These are phyloP conservation scores for Staphylotrichum longicolle DNA, from an alignment of 495 filamentous ascomycete species.

Conservation along the genomic window DNA sequence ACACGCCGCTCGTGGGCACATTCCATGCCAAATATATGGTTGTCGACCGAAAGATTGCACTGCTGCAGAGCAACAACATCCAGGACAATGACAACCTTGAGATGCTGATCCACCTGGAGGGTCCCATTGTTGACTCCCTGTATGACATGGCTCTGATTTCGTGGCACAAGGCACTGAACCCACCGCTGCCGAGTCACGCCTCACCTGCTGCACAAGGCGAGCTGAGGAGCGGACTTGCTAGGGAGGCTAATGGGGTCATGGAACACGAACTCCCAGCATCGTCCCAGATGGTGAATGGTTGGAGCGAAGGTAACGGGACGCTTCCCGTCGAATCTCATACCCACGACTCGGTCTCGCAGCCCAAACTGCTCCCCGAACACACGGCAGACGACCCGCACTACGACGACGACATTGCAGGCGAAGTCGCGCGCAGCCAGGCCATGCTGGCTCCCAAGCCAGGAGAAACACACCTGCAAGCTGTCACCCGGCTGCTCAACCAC, in stretches of 20 bases:
- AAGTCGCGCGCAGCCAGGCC: conserved; percentile 59
- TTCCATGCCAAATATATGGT: conserved; percentile 78
- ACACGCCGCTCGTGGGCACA: conserved; percentile 68
- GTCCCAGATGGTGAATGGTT: too few relatives aligned
- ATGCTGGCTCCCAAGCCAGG: conserved; percentile 45
- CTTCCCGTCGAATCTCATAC: too few relatives aligned
- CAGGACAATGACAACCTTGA: conserved; percentile 76
- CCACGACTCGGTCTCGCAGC: conserved; percentile 9
- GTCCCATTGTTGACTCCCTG: conserved; percentile 69
- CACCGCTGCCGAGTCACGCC: conserved; percentile 56
- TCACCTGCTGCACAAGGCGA: conserved; percentile 45
- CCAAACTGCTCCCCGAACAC: conserved; percentile 51
- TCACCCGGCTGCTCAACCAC: conserved; percentile 63
- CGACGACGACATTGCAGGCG: conserved; percentile 56
- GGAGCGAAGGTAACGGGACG: not conserved
- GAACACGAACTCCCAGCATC: too few relatives aligned
- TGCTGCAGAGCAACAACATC: conserved; percentile 74
- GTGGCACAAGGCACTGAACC: conserved; percentile 63
- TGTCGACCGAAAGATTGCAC: conserved; percentile 64
- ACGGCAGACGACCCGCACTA: conserved; percentile 59
- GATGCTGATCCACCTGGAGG: conserved; percentile 77
- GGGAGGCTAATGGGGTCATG: too few relatives aligned
- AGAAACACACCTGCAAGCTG: conserved; percentile 55
- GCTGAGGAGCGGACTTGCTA: too few relatives aligned
- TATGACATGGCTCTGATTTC: conserved; percentile 71